A percentile compares a stretch with the other conserved stretches of the same genome.
Evolutionary conservation across 106 monocot species (phyloP).

Genomic region (Platanthera guangdongensis): DNA sequence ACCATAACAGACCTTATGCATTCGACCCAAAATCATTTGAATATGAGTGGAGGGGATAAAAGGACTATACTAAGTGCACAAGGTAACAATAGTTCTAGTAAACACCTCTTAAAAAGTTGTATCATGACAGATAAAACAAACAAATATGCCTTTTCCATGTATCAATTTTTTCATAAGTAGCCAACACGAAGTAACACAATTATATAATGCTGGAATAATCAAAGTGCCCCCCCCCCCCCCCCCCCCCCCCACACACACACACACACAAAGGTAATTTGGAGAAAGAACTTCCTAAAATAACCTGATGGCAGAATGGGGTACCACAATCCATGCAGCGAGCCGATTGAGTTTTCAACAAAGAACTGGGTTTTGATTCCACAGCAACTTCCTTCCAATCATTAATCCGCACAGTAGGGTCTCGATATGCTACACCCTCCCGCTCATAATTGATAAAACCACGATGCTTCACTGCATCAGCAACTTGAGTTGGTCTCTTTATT

Average conservation of each 20-base stretch:
- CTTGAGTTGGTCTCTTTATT: constrained; percentile 60
- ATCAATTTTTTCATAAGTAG: too few species aligned
- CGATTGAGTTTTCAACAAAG: constrained; percentile 84
- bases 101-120: too few species aligned
- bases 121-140: not conserved
- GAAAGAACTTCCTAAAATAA: constrained; percentile 12
- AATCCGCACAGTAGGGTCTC: constrained; percentile 62
- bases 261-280: not conserved
- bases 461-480: constrained; percentile 67
- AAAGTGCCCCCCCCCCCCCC: not conserved
- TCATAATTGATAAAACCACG: constrained; percentile 81
- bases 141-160: not conserved
- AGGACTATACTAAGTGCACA: too few species aligned
- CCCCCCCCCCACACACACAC: too few species aligned
- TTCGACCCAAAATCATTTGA: too few species aligned
- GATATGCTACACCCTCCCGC: constrained; percentile 60
- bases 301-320: constrained; percentile 98
- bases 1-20: too few species aligned
- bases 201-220: not conserved
- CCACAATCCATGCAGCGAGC: constrained; percentile 99
- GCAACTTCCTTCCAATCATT: constrained; percentile 93
- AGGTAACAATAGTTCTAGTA: too few species aligned
- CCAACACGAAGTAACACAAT: too few species aligned
- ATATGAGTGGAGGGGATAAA: too few species aligned
- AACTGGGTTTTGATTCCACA: constrained; percentile 64